Evolutionary conservation across 2,329 filamentous ascomycete species (phyloP).

Genomic region (Alternaria rosae): DNA sequence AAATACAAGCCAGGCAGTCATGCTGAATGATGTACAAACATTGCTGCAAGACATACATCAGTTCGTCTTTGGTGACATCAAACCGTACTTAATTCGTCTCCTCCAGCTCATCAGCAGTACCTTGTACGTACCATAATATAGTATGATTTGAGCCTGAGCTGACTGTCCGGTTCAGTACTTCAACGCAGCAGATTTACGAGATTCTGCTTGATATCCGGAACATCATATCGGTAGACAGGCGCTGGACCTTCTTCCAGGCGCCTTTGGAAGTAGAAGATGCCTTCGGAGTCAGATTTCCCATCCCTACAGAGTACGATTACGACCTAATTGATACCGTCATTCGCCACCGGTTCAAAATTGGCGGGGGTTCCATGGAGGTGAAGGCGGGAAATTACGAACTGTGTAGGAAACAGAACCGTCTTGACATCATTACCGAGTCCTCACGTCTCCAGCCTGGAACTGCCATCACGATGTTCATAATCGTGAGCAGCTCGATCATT

Average conservation of each 20-base stretch:
- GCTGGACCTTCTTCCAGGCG: not conserved
- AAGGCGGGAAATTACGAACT: not conserved
- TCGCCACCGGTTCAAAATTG: not conserved
- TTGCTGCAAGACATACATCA: not conserved
- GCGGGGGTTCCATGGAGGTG: not conserved
- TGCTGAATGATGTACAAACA: not conserved
- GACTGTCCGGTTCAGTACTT: not conserved
- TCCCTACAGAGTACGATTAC: not conserved
- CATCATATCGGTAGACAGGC: not conserved
- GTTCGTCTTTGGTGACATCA: not conserved
- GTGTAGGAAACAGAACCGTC: not conserved
- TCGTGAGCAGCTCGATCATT: fast-evolving
- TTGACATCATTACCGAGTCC: not conserved
- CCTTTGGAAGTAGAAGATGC: not conserved
- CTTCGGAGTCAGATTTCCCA: not conserved
- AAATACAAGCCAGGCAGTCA: not conserved
- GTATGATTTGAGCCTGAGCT: not conserved
- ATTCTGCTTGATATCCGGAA: not conserved
- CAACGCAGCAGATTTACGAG: not conserved
- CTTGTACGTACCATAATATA: not conserved
- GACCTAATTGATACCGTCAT: not conserved
- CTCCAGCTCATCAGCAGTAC: not conserved
- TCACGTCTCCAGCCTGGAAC: not conserved
- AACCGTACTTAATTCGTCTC: not conserved
- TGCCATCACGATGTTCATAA: not conserved